phyloP scores from a whole-genome alignment of 1,284 basidiomycete genomes.

The Naganishia albida region DNA sequence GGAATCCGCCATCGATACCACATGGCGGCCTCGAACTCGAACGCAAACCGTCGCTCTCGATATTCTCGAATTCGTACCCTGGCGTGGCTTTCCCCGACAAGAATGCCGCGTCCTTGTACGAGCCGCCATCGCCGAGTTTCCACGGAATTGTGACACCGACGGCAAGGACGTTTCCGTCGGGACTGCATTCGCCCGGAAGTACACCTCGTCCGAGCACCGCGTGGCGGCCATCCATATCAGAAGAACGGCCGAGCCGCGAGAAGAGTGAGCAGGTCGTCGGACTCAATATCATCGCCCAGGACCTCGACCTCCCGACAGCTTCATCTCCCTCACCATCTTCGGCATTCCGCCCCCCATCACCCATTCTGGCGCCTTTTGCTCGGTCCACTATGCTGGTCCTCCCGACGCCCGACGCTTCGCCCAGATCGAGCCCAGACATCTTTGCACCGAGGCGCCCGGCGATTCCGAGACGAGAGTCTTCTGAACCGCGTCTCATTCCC shows the following conservation, averaged over 20 bases:
- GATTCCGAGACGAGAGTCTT: slow-evolving; percentile 11
- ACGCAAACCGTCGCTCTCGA: slow-evolving; percentile 23
- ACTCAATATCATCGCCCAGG: neutral
- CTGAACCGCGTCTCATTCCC: slow-evolving; percentile 6
- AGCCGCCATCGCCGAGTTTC: slow-evolving; percentile 16
- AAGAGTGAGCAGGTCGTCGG: neutral
- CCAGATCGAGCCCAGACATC: neutral
- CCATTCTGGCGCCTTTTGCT: slow-evolving; percentile 31
- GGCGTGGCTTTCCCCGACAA: slow-evolving; percentile 15
- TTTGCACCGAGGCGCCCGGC: neutral
- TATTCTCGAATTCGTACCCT: slow-evolving; percentile 24
- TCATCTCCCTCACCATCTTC: neutral
- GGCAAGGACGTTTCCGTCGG: slow-evolving; percentile 7
- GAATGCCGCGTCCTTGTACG: slow-evolving; percentile 23
- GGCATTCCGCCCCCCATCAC: slow-evolving; percentile 26
- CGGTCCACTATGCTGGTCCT: slow-evolving; percentile 1
- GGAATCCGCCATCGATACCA: neutral
- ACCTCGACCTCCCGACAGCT: neutral
- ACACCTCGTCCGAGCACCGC: slow-evolving; percentile 4
- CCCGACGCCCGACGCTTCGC: neutral
- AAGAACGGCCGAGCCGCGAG: neutral
- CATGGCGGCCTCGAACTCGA: slow-evolving; percentile 16
- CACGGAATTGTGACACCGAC: slow-evolving; percentile 9
- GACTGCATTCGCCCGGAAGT: slow-evolving; percentile 9
- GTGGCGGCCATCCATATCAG: neutral